Evolutionary conservation across 2,329 filamentous ascomycete genomes (phyloP), one percentile per base, ranked within the genome.

Genomic region (Ophiostoma novo-ulmi): DNA sequence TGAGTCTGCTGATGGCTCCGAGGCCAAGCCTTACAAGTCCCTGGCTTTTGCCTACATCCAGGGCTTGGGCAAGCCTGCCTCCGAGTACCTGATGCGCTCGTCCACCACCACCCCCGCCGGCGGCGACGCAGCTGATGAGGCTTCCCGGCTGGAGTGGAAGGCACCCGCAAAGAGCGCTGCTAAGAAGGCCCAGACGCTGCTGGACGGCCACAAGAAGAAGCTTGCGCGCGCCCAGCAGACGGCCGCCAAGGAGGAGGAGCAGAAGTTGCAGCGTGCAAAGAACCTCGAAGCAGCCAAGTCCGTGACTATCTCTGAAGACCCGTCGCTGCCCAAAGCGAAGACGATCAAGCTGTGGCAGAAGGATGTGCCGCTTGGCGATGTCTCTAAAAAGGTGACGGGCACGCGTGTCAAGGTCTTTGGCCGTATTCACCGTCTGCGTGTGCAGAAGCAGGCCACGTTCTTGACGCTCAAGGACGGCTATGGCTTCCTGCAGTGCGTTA

Each of bases 391-490:
- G 48, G 82, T 81, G 73, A 86, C 87, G 79, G 92, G 91, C 74
- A 89, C 89, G 63, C 86, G 93, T 70, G 91, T 97, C 71, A 88
- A 89, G 75, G 91, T 97, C 31, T 87, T 89, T 74, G 94, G 94
- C 70, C 87, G 93, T 75, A 92, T 97, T 70, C 92, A 97, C 81
- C 88, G 92, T 72, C 82, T 94, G 79, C 87, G 92, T 73, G 85
- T 87, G 73, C 94, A 97, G 81, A 95, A 94, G 81, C 89, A 92
- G 77, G 87, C 92, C 74, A 89, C 93, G 70, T 97, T 97, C 81
- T 85, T 97, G 77, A 94, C 90, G n/a, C 83, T 97, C 74, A 85
- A 89, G 73, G 92, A 96, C 78, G 94, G 94, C 71, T 92, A 94
- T 77, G 92, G 91, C 70, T 89, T 89, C 77, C 84, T 98, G 79